Base-by-base conservation (phyloP, 2,329 filamentous ascomycete genomes). In the Polytolypa hystricis region DNA sequence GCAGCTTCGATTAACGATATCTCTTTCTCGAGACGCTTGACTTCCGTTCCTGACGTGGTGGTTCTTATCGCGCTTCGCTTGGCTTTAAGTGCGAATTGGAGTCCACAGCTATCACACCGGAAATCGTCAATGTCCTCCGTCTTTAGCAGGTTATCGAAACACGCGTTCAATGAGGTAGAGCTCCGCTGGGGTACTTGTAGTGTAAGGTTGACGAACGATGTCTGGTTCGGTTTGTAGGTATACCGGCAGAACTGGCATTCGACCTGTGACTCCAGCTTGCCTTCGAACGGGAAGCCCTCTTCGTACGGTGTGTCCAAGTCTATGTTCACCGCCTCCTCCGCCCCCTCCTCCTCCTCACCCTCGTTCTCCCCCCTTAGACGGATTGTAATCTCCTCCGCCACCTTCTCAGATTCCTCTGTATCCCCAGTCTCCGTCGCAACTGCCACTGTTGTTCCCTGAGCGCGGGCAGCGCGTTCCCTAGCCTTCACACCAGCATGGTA, bases 61-160 rank as follows among this genome's bases (percentile, higher is more conserved):
- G 64, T 71, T 21, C 65, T 59, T 21, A 80, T 55, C 44, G 85
- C 77, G 5, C 67, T 63, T 43, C 74, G 65, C 44, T 84, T 73
- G 34, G 71, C 60, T 19, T 77, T 67, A 36, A 84, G 64, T 3
- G 86, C 86, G 56, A 94, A 82, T 29, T 84, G 62, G n/a, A 98
- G 69, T 15, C 86, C 77, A 54, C 91, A 98, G 61, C 79, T 83
- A 51, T 95, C 91, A 63, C 91, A 98, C 48, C 84, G 87, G 67
- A 93, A 98, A 56, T 94, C 91, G 44, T 96, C 89, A 46, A 98
- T 95, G 55, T 86, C 81, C 58, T 98, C 91, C 0, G 84, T 85
- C 61, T 94, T 94, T 47, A 98, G 79, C 60, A 95, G 80, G 27
- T 83, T 83, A 51, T 98, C 91, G 50, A 98, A 91, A 58, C 91